Evolutionary conservation across 768 basidiomycete species (phyloP), one percentile per base, ranked within the genome.

Genomic region (Chalciporus pseudorubinellus): DNA sequence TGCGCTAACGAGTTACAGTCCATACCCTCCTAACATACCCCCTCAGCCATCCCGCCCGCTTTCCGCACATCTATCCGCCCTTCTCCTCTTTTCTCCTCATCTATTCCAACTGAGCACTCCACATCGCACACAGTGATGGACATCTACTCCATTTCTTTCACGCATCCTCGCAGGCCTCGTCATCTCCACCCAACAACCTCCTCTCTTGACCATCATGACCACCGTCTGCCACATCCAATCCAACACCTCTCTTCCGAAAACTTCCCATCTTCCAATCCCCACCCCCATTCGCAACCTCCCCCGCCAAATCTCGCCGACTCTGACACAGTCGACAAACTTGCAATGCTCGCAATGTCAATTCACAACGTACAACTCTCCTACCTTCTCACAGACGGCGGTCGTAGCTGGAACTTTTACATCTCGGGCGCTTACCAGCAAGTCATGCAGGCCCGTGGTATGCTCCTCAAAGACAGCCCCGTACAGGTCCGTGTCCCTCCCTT

Each of bases 131-230:
- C 42, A 51, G 42, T 26, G 39, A 95, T 97, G 94, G 94, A 97
- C 70, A 83, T 95, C 68, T 95, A 95, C 81, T 90, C 92, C 49
- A 90, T 91, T 60, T 90, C 92, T 65, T 95, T 97, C 79, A 87
- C 87, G 61, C 88, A 89, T 74, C 92, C 92, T 65, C 87, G 89
- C 75, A 79, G 87, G 69, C 80, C 85, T 66, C 84, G 84, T 65
- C 80, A 81, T 72, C 72, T 77, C 72, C 64, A 65, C 44, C 81
- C 84, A 52, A 73, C 80, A 48, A 71, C 81, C 59, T 79, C 81
- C 48, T 79, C 85, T 54, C 75, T 85, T 74, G 85, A 89, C 70
- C 80, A 81, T 62, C 66, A 71, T 48, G 79, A 81, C 65, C 75
- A 73, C 66, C 74, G 80, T 62, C 65, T 69, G 43, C 63, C 71